Evolutionary conservation across 1,139 yeast species (phyloP), one percentile per base, ranked within the genome.

Genomic region (Wickerhamiella infanticola): DNA sequence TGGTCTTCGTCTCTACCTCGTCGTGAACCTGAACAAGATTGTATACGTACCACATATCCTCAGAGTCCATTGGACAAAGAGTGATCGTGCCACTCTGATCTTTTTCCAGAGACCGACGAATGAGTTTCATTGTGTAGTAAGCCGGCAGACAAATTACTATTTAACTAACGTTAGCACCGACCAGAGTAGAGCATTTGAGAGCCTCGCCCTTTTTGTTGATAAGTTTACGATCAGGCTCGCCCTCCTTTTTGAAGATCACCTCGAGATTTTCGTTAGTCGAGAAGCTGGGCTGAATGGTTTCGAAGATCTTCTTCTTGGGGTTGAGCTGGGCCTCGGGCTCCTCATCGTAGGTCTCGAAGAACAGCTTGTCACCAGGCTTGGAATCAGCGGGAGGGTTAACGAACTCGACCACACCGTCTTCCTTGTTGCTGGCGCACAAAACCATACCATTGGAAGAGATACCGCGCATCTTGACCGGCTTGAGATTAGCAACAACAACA

Each of bases 271-370:
- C 93, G 55, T 71, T 78, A 41, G 97, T 88, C 49, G 90, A 69
- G 73, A 90, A 88, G 50, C 74, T 72, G 45, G 96, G 97, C 71
- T 93, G 98, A 54, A 84, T 72, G 45, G 88, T 74, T 73, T 93
- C 99, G 90, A 95, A 93, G 53, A 90, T 73, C 75, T 93, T 93
- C 82, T 90, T 93, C 79, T 93, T 93, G 57, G 99, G 98, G 69
- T 90, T 88, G 66, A 93, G 73, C 62, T 81, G 93, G 62, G 85
- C 77, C 66, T 86, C 94, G 54, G 99, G 98, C 40, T 62, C 64
- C 48, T 74, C 75, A 58, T 85, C 80, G 64, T 70, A 86, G 49
- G 84, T 93, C 68, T 86, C 95, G 60, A 93, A 90, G 74, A 84
- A 86, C 54, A 90, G 74, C 72, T 86, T 86, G 67, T 93, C 98